A percentile compares a stretch with the other conserved stretches of the same genome.
These are phyloP conservation scores for Hypoxylon sp. DNA, from an alignment of 2,329 filamentous ascomycete species.

Conservation along the genomic window DNA sequence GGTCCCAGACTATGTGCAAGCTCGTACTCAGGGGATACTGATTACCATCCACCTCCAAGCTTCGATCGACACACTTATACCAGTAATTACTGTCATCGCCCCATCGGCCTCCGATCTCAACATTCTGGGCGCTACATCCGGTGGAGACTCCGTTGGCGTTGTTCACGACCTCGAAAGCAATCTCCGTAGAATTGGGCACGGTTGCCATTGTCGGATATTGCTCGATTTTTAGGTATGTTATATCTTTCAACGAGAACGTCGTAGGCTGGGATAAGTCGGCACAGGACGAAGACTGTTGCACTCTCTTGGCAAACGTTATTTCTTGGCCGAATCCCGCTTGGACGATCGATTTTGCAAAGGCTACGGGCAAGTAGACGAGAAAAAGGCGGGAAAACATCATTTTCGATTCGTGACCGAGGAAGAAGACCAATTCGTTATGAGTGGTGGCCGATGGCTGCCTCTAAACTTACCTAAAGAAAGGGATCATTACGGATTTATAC, in stretches of 20 bases:
- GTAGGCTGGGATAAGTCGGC: conserved; percentile 24
- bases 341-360: not conserved
- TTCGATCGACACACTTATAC: conserved; percentile 40
- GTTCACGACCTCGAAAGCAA: conserved; percentile 40
- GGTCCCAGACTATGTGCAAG: conserved; percentile 41
- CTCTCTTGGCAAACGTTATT: not conserved
- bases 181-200: conserved; percentile 36
- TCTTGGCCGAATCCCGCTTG: not conserved
- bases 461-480: not conserved
- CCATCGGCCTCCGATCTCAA: conserved; percentile 30
- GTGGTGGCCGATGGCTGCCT: too few species aligned
- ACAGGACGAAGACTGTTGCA: conserved; percentile 16
- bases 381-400: conserved; percentile 4
- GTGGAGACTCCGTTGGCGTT: conserved; percentile 34
- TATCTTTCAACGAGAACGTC: conserved; percentile 31
- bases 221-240: conserved; percentile 31
- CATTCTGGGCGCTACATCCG: conserved; percentile 34
- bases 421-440: too few species aligned
- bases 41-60: conserved; percentile 25
- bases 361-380: not conserved
- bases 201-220: conserved; percentile 16
- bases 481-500: not conserved
- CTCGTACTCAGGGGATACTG: conserved; percentile 41
- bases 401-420: not conserved
- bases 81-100: conserved; percentile 41